phyloP scores from a whole-genome alignment of 371 early-diverging fungal species.

The Mucor sp. region DNA sequence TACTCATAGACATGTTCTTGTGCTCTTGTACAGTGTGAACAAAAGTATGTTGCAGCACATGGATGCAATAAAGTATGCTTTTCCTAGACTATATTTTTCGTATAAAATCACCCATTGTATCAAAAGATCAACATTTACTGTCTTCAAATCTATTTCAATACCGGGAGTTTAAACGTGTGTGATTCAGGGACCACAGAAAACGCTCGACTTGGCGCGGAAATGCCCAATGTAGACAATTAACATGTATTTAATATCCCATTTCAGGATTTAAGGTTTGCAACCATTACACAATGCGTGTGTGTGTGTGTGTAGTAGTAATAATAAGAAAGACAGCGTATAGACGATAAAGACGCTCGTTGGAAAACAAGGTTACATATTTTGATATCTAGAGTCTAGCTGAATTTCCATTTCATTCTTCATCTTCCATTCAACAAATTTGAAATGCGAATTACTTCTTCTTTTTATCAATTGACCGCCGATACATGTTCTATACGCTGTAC shows the following conservation, averaged over 20 bases:
- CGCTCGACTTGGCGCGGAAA: neutral
- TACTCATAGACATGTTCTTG: too few species aligned
- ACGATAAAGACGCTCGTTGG: constrained; percentile 7
- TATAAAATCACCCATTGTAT: too few species aligned
- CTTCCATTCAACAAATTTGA: constrained; percentile 7
- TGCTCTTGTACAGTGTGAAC: too few species aligned
- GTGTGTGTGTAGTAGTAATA: too few species aligned
- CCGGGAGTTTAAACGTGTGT: neutral
- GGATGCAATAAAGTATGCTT: too few species aligned
- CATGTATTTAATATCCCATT: constrained; percentile 6
- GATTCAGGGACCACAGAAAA: constrained; percentile 3
- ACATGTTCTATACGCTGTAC: too few species aligned
- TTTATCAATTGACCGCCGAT: neutral
- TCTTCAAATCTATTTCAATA: neutral
- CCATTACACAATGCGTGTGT: constrained; percentile 9
- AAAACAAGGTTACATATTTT: constrained; percentile 1
- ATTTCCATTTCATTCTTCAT: constrained; percentile 12
- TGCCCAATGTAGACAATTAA: neutral
- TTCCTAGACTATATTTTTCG: too few species aligned
- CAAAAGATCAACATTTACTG: neutral
- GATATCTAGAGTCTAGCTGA: neutral
- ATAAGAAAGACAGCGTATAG: neutral
- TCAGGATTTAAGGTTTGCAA: constrained; percentile 3
- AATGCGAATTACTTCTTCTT: neutral
- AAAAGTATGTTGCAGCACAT: too few species aligned